Evolutionary conservation across 352 stramenopile genomes (phyloP).

Genomic region (Phytophthora fragariae): DNA sequence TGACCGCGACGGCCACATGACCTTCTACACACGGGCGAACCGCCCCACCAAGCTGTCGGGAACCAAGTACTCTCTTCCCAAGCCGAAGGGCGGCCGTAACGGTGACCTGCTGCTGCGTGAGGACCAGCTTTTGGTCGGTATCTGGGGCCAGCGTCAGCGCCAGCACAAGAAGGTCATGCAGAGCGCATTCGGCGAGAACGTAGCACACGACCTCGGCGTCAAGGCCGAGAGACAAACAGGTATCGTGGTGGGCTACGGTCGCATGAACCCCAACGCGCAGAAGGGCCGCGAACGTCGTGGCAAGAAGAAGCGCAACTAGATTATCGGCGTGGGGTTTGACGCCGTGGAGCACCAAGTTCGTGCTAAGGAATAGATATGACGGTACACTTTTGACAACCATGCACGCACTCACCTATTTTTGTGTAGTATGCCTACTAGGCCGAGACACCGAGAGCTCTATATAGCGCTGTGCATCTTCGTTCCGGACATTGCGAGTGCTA

Average conservation of each 20-base stretch:
- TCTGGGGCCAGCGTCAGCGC: slow-evolving; percentile 95
- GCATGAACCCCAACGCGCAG: slow-evolving; percentile 96
- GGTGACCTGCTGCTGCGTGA: slow-evolving; percentile 97
- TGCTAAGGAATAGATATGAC: slow-evolving; percentile 32
- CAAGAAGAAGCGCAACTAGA: slow-evolving; percentile 96
- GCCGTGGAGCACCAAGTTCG: background rate
- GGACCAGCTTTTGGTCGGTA: slow-evolving; percentile 97
- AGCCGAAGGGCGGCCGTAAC: slow-evolving; percentile 92
- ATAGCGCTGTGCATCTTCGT: slow-evolving; percentile 10
- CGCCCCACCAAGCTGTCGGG: slow-evolving; percentile 92
- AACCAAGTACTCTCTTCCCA: slow-evolving; percentile 98
- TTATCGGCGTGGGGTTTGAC: background rate
- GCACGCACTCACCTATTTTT: slow-evolving; percentile 17
- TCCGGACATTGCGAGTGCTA: background rate
- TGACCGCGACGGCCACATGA: slow-evolving; percentile 92
- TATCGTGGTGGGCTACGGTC: slow-evolving; percentile 94
- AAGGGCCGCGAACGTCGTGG: slow-evolving; percentile 96
- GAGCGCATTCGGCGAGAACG: slow-evolving; percentile 95
- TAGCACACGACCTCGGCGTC: slow-evolving; percentile 93
- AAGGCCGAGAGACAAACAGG: slow-evolving; percentile 92
- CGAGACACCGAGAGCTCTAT: slow-evolving; percentile 11
- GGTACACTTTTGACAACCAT: slow-evolving; percentile 1
- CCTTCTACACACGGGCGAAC: slow-evolving; percentile 85
- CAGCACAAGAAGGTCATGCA: slow-evolving; percentile 92
- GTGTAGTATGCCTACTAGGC: slow-evolving; percentile 9